These are phyloP conservation scores for Areca catechu DNA, from an alignment of 176 grass and related monocot genomes.

Conservation along the genomic window DNA sequence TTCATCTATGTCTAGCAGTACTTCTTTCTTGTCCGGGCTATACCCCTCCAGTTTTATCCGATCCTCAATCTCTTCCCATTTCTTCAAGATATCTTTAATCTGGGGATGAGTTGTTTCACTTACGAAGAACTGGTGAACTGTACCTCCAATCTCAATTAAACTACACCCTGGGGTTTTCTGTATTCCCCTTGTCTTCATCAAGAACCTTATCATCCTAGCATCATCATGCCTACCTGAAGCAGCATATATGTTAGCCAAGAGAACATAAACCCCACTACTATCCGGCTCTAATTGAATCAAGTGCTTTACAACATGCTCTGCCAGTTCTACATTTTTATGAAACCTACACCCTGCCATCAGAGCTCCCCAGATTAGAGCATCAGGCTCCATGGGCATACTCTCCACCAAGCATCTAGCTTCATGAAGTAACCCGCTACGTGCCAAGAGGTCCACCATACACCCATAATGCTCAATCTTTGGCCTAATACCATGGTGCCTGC, in stretches of 20 bases:
- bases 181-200: conserved; percentile 28
- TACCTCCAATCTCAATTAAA: conserved; percentile 20
- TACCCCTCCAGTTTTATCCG: conserved; percentile 10
- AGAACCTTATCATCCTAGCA: conserved; percentile 18
- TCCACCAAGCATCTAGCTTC: conserved; percentile 22
- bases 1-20: conserved; percentile 42
- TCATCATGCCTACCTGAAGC: conserved; percentile 22
- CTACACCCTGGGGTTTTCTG: conserved; percentile 41
- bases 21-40: background rate
- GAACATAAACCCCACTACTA: conserved; percentile 26
- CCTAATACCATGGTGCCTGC: background rate
- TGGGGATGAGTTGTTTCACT: conserved; percentile 28
- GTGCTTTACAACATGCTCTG: conserved; percentile 13
- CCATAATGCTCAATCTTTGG: conserved; percentile 26
- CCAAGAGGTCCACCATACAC: conserved; percentile 43
- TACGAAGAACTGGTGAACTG: conserved; percentile 36
- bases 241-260: conserved; percentile 26
- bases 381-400: conserved; percentile 8
- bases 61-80: conserved; percentile 24
- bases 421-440: conserved; percentile 26
- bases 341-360: conserved; percentile 24
- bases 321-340: conserved; percentile 25
- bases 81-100: conserved; percentile 21
- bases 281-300: conserved; percentile 19
- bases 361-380: conserved; percentile 28